Base-by-base conservation (phyloP, 2,329 filamentous ascomycete genomes). In the Fusarium secorum region DNA sequence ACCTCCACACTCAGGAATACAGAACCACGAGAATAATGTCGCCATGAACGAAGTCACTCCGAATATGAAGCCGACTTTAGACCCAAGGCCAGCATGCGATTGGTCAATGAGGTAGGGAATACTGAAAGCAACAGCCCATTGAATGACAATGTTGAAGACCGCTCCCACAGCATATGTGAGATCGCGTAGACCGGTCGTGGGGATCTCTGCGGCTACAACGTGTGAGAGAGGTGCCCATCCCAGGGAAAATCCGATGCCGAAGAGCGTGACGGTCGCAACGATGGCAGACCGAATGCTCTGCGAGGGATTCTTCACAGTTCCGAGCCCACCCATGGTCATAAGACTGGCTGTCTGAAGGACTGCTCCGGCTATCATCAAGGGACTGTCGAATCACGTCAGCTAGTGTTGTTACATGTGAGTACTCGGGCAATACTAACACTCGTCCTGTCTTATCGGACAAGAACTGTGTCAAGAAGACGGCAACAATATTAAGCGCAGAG, bases 41-140 rank as follows among this genome's bases (percentile, higher is more conserved):
- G 65, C 60, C 11, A 74, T 18, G 33, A 68, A 54, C 11, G 57
- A 45, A 20, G 71, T 61, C 11, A 55, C 46, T 1, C 55, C 67
- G 54, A 67, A 73, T 20, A 75, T 72, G 46, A 72, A 75, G 7
- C 73, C 67, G 3, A 72, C 58, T 11, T 49, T 60, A 26, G 77
- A 73, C 2, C 78, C 76, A 13, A 83, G 75, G 32, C 74, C 72
- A 6, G 79, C 80, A 32, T 80, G 80, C 14, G 77, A 77, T 18
- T 73, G 71, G 59, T 81, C 76, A 11, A 81, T 72, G 22, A 82
- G 76, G 62, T 83, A 83, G 1, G 81, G 81, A 17, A 81, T 75
- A 14, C 73, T 75, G 48, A 83, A 82, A 5, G 77, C 56, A 41
- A 64, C 45, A 22, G 68, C 54, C 13, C 53, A 45, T 11, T 66